phyloP scores from a whole-genome alignment of 129 eudicot genomes.

The Rutidosis leptorrhynchoides region DNA sequence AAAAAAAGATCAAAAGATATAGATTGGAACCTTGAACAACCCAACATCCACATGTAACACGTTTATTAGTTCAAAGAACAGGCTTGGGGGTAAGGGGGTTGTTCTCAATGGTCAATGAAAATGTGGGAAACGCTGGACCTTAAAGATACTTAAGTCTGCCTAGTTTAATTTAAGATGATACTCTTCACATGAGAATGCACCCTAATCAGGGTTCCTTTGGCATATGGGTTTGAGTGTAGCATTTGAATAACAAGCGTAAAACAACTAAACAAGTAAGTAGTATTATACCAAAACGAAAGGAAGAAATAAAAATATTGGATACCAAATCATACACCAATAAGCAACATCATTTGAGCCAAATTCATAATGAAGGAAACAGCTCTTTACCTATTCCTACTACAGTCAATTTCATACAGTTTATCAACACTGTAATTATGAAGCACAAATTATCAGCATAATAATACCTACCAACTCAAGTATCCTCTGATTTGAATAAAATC shows the following conservation, averaged over 20 bases:
- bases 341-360: conserved; percentile 12
- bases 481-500: conserved; percentile 42
- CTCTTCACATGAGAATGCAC: neutral
- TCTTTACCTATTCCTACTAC: conserved; percentile 7
- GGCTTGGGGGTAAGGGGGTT: too few species aligned
- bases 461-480: conserved; percentile 21
- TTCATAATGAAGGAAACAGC: conserved; percentile 12
- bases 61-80: too few species aligned
- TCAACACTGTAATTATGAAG: conserved; percentile 4
- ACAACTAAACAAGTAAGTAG: neutral
- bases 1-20: too few species aligned
- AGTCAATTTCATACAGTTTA: conserved; percentile 17
- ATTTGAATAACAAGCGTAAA: neutral
- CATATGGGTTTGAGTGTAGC: neutral
- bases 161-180: neutral
- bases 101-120: too few species aligned
- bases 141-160: too few species aligned
- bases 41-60: too few species aligned
- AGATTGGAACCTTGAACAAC: too few species aligned
- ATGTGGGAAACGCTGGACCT: too few species aligned
- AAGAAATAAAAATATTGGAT: neutral
- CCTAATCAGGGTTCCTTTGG: neutral
- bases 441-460: conserved; percentile 15
- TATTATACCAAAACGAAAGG: neutral
- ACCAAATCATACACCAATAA: conserved; percentile 8